These are phyloP conservation scores for Canavalia gladiata DNA, from an alignment of 306 rosid genomes.

Conservation along the genomic window DNA sequence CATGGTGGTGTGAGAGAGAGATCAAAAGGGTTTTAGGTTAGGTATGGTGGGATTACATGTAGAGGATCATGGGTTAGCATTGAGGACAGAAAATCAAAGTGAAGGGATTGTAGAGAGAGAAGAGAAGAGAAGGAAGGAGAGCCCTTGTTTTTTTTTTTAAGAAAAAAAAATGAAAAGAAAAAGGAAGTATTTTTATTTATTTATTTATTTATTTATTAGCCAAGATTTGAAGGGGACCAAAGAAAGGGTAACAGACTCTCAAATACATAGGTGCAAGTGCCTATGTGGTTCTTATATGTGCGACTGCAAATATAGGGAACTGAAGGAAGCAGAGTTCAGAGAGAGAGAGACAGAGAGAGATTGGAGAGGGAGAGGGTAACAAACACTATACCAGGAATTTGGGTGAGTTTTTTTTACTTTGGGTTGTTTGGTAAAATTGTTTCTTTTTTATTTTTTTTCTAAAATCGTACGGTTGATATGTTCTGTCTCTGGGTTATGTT, in stretches of 20 bases:
- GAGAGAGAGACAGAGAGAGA: background rate
- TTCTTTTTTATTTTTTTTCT: background rate
- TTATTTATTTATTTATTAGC: background rate
- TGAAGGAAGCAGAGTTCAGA: background rate
- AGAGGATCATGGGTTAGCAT: constrained; percentile 74
- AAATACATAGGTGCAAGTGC: constrained; percentile 45
- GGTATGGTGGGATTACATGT: constrained; percentile 65
- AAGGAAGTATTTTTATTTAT: background rate
- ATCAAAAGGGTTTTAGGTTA: constrained; percentile 62
- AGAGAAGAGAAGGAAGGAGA: constrained; percentile 11
- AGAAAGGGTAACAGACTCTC: constrained; percentile 58
- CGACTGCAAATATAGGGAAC: constrained; percentile 40
- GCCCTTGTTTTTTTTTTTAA: constrained; percentile 29
- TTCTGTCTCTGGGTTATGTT: background rate
- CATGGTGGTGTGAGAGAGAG: constrained; percentile 66
- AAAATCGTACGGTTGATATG: background rate
- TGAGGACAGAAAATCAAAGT: constrained; percentile 52
- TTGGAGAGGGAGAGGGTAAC: constrained; percentile 10
- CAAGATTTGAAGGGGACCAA: background rate
- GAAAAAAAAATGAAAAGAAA: background rate
- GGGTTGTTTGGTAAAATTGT: constrained; percentile 35
- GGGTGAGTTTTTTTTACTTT: constrained; percentile 32
- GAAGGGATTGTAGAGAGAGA: constrained; percentile 40
- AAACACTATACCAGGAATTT: constrained; percentile 43
- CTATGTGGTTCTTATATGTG: background rate